Evolutionary conservation across 1,139 yeast species (phyloP), one percentile per base, ranked within the genome.

Genomic region (Hansenula anomala): DNA sequence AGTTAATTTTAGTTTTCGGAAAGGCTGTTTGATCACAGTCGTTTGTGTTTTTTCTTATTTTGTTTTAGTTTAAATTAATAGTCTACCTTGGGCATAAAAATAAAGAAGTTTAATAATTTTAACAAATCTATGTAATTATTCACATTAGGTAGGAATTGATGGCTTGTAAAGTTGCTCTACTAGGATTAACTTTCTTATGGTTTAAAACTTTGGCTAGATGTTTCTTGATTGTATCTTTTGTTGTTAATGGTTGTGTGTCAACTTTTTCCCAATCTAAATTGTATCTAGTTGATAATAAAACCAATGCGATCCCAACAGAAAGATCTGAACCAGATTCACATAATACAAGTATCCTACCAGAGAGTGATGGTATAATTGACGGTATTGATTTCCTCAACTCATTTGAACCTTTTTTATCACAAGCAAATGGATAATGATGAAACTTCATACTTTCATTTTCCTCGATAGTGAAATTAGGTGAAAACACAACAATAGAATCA

Each of bases 161-260:
- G 41, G 83, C 73, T 48, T 84, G 92, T 30, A 87, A 61, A 0
- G 94, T 82, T 22, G 85, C 78, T 38, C 96, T 64, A 43, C 90
- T 80, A 0, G 96, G 95, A 45, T 86, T 85, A 9, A 75, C 75
- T 34, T 70, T 73, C 18, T 69, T 59, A 4, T 61, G 50, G 5
- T 67, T 61, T 19, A 71, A 66, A 6, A 87, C 52, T 38, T 60
- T 58, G 3, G 79, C 74, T 33, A 86, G 60, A 42, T 83, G 80
- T 46, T 70, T 71, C 41, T 78, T 73, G 9, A 88, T 73, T 5
- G 66, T 51, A 19, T 69, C 77, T 54, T 84, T 84, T 30, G 69
- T 60, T 12, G 69, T 60, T 36, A 62, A 51, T 23, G 52, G 54
- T 7, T 49, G 40, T 4, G 44, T 43, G 0, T 33, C 38, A 1